Evolutionary conservation across 371 early-diverging fungal genomes (phyloP), one percentile per base, ranked within the genome.

Genomic region (Zopfochytrium polystomum): DNA sequence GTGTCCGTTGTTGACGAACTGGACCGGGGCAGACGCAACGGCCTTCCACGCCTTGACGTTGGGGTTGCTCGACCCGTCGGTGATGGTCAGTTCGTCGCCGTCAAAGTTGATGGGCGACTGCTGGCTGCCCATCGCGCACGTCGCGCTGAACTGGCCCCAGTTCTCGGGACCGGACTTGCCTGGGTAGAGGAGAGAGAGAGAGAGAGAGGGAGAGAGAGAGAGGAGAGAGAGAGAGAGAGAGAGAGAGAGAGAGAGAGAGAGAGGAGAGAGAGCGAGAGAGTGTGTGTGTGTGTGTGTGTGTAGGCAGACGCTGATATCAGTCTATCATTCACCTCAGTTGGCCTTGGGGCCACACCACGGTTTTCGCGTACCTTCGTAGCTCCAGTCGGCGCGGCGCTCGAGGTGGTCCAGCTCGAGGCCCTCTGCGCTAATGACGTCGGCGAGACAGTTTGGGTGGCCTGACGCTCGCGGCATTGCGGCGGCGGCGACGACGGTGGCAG

Each of bases 1-100:
- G 35, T 34, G 54, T 6, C 54, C 54, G 54, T 53, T 53, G 35
- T 53, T 53, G 35, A 35, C 13, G 42, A 53, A 53, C 7, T 53
- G 25, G 35, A 53, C 33, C 6, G 54, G 54, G 1, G 27, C 22
- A 18, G 38, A 35, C 54, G 42, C 22, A 6, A 23, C 15, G 6
- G 54, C 7, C 54, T 42, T 35, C 11, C 18, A 9, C 7, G 42
- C 38, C 6, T 5, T 34, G 2, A 42, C 38, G 20, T 35, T 53
- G 7, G 54, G 54, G 15, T 54, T 54, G n/a, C n/a, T n/a, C n/a
- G n/a, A n/a, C n/a, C n/a, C n/a, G 2, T 1, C 13, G 13, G 32
- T 1, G 35, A 34, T 53, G 5, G 35, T 20, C 15, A 53, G 33
- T 15, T 53, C 35, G 2, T 53, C 54, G 7, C 54, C 54, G n/a